Percentiles rank a stretch among this genome's conserved stretches.
Conservation (phyloP, 2,329 filamentous ascomycete genomes). For the Alternaria angustiovoidea region DNA sequence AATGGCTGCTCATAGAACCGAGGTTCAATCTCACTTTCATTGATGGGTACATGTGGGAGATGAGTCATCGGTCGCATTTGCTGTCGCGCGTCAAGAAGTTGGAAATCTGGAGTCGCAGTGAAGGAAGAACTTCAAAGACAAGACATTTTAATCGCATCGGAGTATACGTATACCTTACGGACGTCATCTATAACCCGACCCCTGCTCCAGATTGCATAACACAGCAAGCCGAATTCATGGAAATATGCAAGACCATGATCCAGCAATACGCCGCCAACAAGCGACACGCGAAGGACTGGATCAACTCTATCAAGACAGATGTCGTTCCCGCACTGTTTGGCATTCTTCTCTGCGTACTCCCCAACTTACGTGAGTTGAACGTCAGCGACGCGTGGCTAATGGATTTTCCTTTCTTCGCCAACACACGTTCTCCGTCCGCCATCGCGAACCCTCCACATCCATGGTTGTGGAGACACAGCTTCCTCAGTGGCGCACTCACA, state of each 20-base stretch:
- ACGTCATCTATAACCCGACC: background rate
- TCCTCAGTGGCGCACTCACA: background rate
- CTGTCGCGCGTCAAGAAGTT: constrained; percentile 15
- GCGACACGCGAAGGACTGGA: constrained; percentile 5
- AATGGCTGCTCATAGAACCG: constrained; percentile 25
- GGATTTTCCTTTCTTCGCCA: constrained; percentile 25
- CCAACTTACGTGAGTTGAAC: constrained; percentile 20
- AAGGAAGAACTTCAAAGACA: constrained; percentile 2
- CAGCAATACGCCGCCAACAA: background rate
- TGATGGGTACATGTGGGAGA: constrained; percentile 22
- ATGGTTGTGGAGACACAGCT: constrained; percentile 4
- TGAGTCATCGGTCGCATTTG: constrained; percentile 12
- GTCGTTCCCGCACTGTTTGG: constrained; percentile 19
- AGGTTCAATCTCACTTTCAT: constrained; percentile 25
- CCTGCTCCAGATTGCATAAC: background rate
- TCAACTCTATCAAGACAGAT: constrained; percentile 7
- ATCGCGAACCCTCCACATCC: background rate
- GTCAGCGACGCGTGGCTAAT: constrained; percentile 23
- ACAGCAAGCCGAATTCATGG: background rate
- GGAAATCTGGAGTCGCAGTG: constrained; percentile 25
- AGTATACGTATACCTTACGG: background rate
- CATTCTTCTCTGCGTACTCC: constrained; percentile 16
- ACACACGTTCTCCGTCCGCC: background rate
- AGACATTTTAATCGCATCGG: background rate
- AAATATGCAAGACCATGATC: constrained; percentile 8